A percentile compares a stretch with the other conserved stretches of the same genome.
Conservation (phyloP, 2,329 filamentous ascomycete species). For the Verticillium nonalfalfae region DNA sequence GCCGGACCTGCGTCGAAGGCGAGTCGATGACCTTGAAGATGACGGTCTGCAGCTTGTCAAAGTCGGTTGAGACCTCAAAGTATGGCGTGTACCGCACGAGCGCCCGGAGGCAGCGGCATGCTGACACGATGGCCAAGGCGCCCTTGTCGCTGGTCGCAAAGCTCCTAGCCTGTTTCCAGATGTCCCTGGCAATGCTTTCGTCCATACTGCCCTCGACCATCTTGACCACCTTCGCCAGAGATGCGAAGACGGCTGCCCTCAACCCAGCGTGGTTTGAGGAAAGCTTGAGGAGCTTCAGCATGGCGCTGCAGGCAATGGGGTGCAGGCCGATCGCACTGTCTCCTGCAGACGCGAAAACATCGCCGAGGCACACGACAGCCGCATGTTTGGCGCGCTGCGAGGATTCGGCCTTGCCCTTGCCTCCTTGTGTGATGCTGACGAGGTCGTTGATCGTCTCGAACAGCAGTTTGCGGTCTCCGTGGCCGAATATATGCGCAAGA, state of each 20-base stretch:
- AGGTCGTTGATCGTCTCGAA: conserved; percentile 95
- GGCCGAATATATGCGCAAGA: conserved; percentile 73
- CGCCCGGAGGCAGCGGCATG: conserved; percentile 72
- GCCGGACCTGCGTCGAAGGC: conserved; percentile 65
- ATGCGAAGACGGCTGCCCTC: conserved; percentile 69
- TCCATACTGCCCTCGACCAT: conserved; percentile 76
- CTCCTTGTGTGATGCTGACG: conserved; percentile 61
- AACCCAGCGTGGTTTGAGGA: conserved; percentile 76
- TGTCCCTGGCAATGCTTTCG: conserved; percentile 76
- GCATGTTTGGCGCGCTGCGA: conserved; percentile 80
- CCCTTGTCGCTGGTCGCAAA: conserved; percentile 76
- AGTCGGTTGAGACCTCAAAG: conserved; percentile 85
- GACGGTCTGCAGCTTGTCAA: conserved; percentile 77
- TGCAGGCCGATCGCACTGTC: conserved; percentile 87
- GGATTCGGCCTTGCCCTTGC: conserved; percentile 69
- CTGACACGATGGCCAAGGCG: conserved; percentile 68
- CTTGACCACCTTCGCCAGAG: conserved; percentile 67
- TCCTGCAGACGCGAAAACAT: conserved; percentile 85
- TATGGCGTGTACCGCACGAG: conserved; percentile 68
- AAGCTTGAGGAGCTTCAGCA: conserved; percentile 75
- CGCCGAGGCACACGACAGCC: conserved; percentile 78
- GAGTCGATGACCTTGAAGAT: conserved; percentile 87
- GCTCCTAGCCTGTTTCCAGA: conserved; percentile 86
- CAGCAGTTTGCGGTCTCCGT: conserved; percentile 83
- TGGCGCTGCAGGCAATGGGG: conserved; percentile 61